Evolutionary conservation across 2,329 filamentous ascomycete genomes (phyloP).

Genomic region (Clonostachys rosea): DNA sequence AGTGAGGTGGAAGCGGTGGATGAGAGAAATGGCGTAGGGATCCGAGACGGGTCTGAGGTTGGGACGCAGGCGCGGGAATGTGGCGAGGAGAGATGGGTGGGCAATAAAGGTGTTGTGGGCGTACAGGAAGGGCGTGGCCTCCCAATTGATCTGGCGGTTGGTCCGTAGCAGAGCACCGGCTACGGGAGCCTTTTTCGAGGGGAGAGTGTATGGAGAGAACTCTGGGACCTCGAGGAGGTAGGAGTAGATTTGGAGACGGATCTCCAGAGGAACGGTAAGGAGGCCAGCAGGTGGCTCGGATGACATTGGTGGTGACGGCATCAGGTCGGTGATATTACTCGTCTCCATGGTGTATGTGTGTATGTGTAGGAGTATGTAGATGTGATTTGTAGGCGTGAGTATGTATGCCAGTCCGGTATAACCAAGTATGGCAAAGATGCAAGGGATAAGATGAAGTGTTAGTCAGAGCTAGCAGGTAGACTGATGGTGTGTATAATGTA

Average conservation of each 20-base stretch:
- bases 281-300: slow-evolving; percentile 11
- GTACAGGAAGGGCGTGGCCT: slow-evolving; percentile 35
- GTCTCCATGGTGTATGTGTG: too few relatives aligned
- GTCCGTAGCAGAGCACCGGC: slow-evolving; percentile 26
- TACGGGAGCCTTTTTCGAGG: slow-evolving; percentile 3
- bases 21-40: slow-evolving; percentile 18
- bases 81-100: slow-evolving; percentile 30
- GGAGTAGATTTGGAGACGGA: slow-evolving; percentile 40
- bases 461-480: too few relatives aligned
- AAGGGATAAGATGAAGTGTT: too few relatives aligned
- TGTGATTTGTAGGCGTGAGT: too few relatives aligned
- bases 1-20: slow-evolving; percentile 30
- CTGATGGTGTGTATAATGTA: too few relatives aligned
- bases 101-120: slow-evolving; percentile 35
- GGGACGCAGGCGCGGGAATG: slow-evolving; percentile 30
- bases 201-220: slow-evolving; percentile 8
- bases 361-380: too few relatives aligned
- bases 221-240: slow-evolving; percentile 30
- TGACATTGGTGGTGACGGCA: too few relatives aligned
- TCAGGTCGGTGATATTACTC: too few relatives aligned
- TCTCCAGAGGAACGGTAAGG: slow-evolving; percentile 35
- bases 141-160: slow-evolving; percentile 32
- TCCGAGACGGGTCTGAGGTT: slow-evolving; percentile 22
- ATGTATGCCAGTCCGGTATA: too few relatives aligned
- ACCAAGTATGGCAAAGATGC: too few relatives aligned